A percentile compares a stretch with the other conserved stretches of the same genome.
Evolutionary conservation across 1,284 basidiomycete species (phyloP).

Genomic region (Peniophora sp.): DNA sequence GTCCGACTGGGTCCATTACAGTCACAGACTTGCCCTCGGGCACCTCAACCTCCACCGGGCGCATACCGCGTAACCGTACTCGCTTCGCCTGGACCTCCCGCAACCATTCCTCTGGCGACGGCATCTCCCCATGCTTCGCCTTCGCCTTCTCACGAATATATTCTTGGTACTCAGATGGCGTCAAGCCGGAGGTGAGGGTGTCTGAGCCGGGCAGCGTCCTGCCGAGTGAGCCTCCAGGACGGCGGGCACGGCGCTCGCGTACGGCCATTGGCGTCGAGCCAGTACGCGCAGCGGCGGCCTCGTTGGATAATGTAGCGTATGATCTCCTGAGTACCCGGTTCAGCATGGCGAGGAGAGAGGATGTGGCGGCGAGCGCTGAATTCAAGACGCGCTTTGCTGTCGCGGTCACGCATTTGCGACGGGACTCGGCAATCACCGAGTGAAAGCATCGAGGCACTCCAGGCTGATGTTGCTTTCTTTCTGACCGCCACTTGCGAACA

Average conservation of each 20-base stretch:
- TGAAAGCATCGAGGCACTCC: too few species aligned
- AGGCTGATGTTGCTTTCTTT: too few species aligned
- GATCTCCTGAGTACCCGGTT: conserved; percentile 27
- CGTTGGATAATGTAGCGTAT: conserved; percentile 41
- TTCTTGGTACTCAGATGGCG: conserved; percentile 51
- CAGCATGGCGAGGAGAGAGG: too few species aligned
- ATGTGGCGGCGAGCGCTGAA: too few species aligned
- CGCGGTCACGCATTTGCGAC: too few species aligned
- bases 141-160: conserved; percentile 50
- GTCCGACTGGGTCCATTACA: conserved; percentile 50
- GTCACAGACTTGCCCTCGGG: conserved; percentile 26
- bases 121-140: conserved; percentile 35
- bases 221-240: conserved; percentile 27
- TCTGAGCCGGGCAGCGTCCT: conserved; percentile 35
- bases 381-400: too few species aligned
- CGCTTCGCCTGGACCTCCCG: conserved; percentile 45
- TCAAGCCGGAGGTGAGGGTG: conserved; percentile 43
- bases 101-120: conserved; percentile 51
- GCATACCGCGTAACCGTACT: conserved; percentile 58
- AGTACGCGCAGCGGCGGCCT: conserved; percentile 50
- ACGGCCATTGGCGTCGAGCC: conserved; percentile 66
- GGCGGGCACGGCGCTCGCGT: conserved; percentile 56
- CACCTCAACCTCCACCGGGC: conserved; percentile 14
- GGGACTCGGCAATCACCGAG: too few species aligned
- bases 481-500: too few species aligned